Conservation (phyloP, 2,329 filamentous ascomycete genomes). For the Neurospora crassa region DNA sequence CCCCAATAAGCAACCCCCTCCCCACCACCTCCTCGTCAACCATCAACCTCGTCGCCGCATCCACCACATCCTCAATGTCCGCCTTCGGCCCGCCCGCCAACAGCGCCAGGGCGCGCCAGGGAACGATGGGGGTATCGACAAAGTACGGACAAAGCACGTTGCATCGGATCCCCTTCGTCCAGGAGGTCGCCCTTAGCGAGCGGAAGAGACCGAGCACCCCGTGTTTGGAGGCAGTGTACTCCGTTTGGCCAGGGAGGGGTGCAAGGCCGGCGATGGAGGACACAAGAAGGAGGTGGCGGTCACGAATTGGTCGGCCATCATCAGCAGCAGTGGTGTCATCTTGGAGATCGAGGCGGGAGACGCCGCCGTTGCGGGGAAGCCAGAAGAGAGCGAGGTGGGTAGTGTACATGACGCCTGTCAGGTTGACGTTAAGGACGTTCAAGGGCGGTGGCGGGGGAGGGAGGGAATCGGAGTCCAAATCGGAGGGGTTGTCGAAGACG, state of each 20-base stretch:
- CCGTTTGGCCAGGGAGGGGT: conserved; percentile 33
- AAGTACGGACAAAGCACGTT: conserved; percentile 63
- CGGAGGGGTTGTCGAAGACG: conserved; percentile 36
- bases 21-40: conserved; percentile 46
- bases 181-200: conserved; percentile 40
- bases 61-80: conserved; percentile 48
- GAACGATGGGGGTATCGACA: conserved; percentile 50
- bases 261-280: conserved; percentile 49
- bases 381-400: conserved; percentile 54
- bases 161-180: conserved; percentile 43
- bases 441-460: conserved; percentile 35
- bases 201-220: conserved; percentile 57
- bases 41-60: conserved; percentile 52
- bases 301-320: conserved; percentile 20
- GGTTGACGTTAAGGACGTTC: conserved; percentile 50
- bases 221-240: conserved; percentile 57
- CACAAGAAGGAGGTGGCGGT: conserved; percentile 53
- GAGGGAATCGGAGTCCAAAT: conserved; percentile 26
- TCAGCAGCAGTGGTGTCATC: background rate
- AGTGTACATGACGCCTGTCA: conserved; percentile 56
- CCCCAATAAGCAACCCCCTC: conserved; percentile 36
- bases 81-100: conserved; percentile 48
- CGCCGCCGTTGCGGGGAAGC: conserved; percentile 35
- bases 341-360: background rate
- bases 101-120: conserved; percentile 34